Base-by-base conservation (phyloP, 495 filamentous ascomycete genomes). In the Gamarada debralockiae region DNA sequence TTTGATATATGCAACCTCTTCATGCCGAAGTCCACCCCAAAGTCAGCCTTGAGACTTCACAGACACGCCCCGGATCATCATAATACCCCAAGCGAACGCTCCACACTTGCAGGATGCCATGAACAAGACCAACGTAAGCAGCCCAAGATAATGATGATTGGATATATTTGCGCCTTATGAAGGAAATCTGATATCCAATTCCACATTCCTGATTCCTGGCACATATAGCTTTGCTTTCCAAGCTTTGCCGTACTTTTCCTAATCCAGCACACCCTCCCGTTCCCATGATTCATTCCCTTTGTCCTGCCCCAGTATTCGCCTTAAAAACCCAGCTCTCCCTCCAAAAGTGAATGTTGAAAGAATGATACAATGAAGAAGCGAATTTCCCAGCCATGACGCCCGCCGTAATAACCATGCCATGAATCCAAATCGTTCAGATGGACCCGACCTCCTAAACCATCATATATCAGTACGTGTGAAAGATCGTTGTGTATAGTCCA, bases 1-100 rank as follows among this genome's bases (percentile, higher is more conserved):
- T 23, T 43, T 20, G 40, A 43, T 43, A 43, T 43, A 43, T 43
- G 40, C 40, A 43, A 21, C 40, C 40, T 43, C 40, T 21, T 13
- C 21, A 13, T 43, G 13, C 40, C 40, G 15, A 40, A 7, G 20
- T n/a, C 37, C n/a, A 9, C 15, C 20, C 37, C 37, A 18, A 7
- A 40, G 14, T 7, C 13, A 14, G 36, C 36, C 5, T 14, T n/a
- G 6, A 13, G 14, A 18, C 14, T 13, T 39, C 36, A 39, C 3
- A 15, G 14, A n/a, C 36, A 4, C 13, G 6, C 14, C 17, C 17
- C 6, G 13, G 13, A 15, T 5, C 36, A 39, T 18, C 14, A 14
- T 39, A 13, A 39, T 14, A 15, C 5, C 21, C 40, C 9, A 20
- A 15, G 5, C 12, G 22, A 21, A 12, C 9, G 40, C 40, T 20